These are phyloP conservation scores for Hortaea werneckii DNA, from an alignment of 2,329 filamentous ascomycete species.

Conservation along the genomic window DNA sequence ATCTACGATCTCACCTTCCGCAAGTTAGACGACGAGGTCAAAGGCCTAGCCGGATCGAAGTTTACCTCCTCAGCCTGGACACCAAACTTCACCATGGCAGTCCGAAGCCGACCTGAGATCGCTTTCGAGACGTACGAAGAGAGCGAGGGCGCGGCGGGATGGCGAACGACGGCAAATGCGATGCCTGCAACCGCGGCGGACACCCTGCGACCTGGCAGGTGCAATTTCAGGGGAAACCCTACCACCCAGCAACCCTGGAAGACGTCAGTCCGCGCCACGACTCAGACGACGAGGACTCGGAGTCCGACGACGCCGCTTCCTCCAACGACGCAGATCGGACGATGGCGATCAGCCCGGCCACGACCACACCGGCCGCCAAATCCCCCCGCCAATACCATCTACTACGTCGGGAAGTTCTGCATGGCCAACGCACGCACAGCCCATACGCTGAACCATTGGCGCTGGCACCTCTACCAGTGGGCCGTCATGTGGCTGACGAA, in stretches of 20 bases:
- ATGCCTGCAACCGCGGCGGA: slow-evolving; percentile 59
- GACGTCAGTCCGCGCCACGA: slow-evolving; percentile 37
- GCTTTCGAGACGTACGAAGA: slow-evolving; percentile 38
- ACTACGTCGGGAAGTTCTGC: slow-evolving; percentile 49
- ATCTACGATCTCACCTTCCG: slow-evolving; percentile 59
- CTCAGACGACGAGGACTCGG: slow-evolving; percentile 32
- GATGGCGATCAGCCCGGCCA: slow-evolving; percentile 30
- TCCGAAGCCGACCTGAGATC: slow-evolving; percentile 56
- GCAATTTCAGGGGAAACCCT: slow-evolving; percentile 54
- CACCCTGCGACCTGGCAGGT: slow-evolving; percentile 60
- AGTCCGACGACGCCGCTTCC: slow-evolving; percentile 37
- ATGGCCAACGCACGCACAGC: slow-evolving; percentile 57
- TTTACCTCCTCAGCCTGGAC: slow-evolving; percentile 65
- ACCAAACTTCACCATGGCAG: slow-evolving; percentile 51
- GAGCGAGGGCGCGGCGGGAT: slow-evolving; percentile 23
- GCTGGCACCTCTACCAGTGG: slow-evolving; percentile 61
- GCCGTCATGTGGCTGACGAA: slow-evolving; percentile 52
- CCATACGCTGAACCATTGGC: slow-evolving; percentile 67
- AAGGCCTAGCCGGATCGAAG: slow-evolving; percentile 58
- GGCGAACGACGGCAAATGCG: slow-evolving; percentile 42
- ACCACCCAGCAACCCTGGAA: slow-evolving; percentile 55
- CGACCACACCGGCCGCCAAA: slow-evolving; percentile 38
- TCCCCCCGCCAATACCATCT: slow-evolving; percentile 39
- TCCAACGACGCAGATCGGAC: slow-evolving; percentile 4
- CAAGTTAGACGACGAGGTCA: slow-evolving; percentile 62